phyloP scores from a whole-genome alignment of 2,329 filamentous ascomycete genomes.

The Aspergillus sp. region DNA sequence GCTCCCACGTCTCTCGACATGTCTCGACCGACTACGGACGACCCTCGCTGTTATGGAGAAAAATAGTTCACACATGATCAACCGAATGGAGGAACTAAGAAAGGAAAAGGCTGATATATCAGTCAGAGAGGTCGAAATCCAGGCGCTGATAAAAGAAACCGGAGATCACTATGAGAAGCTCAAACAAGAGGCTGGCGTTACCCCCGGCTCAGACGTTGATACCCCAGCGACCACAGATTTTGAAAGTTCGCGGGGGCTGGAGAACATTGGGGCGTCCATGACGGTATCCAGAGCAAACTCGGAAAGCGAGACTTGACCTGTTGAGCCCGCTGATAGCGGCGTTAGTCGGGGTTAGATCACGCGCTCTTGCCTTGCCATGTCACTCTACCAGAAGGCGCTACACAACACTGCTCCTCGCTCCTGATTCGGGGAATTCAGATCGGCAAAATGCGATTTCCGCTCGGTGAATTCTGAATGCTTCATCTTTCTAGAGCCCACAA shows the following conservation, averaged over 20 bases:
- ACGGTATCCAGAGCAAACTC: slow-evolving; percentile 31
- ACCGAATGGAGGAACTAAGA: slow-evolving; percentile 68
- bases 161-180: slow-evolving; percentile 71
- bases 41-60: slow-evolving; percentile 67
- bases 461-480: neutral
- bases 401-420: neutral
- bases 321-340: neutral
- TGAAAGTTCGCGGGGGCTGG: slow-evolving; percentile 41
- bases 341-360: neutral
- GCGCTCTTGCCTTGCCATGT: neutral
- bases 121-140: slow-evolving; percentile 76
- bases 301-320: slow-evolving; percentile 26
- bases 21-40: slow-evolving; percentile 66
- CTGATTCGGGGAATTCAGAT: neutral
- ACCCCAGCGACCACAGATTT: slow-evolving; percentile 32
- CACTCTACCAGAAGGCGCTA: slow-evolving; percentile 6
- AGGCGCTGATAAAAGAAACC: slow-evolving; percentile 78
- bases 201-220: slow-evolving; percentile 30
- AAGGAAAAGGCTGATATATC: slow-evolving; percentile 71
- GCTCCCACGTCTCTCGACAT: slow-evolving; percentile 72
- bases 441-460: neutral
- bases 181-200: slow-evolving; percentile 49
- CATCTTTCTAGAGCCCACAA: neutral
- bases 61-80: slow-evolving; percentile 63
- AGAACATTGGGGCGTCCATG: slow-evolving; percentile 42